A percentile compares a stretch with the other conserved stretches of the same genome.
These are phyloP conservation scores for Torrubiella hemipterigena DNA, from an alignment of 2,329 filamentous ascomycete genomes.

Conservation along the genomic window DNA sequence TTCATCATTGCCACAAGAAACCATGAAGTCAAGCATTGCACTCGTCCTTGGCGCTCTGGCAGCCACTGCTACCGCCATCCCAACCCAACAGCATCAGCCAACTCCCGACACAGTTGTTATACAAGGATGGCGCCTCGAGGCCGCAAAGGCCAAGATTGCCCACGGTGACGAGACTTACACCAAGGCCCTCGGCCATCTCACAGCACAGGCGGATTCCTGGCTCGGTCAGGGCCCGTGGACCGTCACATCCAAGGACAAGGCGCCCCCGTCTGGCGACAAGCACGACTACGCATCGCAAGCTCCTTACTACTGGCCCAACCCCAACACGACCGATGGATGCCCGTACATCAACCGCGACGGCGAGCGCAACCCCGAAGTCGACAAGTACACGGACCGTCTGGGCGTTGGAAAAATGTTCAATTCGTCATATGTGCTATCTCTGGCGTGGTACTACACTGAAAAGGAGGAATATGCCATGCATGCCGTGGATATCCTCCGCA, in stretches of 20 bases:
- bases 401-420: constrained; percentile 13
- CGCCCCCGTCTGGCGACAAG: constrained; percentile 10
- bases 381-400: constrained; percentile 11
- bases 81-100: neutral
- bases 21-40: no score
- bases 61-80: neutral
- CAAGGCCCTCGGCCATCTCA: constrained; percentile 7
- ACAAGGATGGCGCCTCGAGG: constrained; percentile 7
- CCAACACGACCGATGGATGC: constrained; percentile 9
- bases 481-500: constrained; percentile 12
- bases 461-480: constrained; percentile 11
- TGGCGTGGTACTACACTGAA: constrained; percentile 17
- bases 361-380: constrained; percentile 13
- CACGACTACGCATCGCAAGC: constrained; percentile 14
- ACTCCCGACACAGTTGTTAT: constrained; percentile 8
- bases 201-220: constrained; percentile 11
- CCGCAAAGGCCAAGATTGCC: constrained; percentile 4
- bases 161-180: constrained; percentile 1
- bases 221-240: constrained; percentile 14
- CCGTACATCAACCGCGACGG: constrained; percentile 15
- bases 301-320: constrained; percentile 13
- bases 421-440: constrained; percentile 11
- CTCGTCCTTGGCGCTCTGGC: no score
- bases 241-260: constrained; percentile 11
- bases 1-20: no score